A percentile compares a stretch with the other conserved stretches of the same genome.
These are phyloP conservation scores for Russula emetica DNA, from an alignment of 768 basidiomycete genomes.

Conservation along the genomic window DNA sequence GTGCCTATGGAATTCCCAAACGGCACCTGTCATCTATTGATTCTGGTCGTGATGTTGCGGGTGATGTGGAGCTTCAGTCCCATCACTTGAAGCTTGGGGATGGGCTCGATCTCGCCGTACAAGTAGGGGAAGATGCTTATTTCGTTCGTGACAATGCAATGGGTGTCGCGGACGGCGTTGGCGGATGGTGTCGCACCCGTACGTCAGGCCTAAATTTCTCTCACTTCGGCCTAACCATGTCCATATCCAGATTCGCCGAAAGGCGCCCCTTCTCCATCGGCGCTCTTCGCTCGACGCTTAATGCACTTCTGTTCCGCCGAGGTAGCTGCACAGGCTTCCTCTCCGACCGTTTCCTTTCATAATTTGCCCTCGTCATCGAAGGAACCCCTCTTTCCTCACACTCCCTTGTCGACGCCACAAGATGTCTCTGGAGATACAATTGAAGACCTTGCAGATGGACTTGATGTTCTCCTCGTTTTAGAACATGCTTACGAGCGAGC, in stretches of 20 bases:
- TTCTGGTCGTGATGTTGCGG: constrained; percentile 31
- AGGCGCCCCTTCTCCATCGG: constrained; percentile 38
- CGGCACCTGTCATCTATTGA: constrained; percentile 21
- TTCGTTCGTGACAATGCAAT: constrained; percentile 79
- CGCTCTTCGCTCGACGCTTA: constrained; percentile 69
- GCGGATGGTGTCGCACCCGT: constrained; percentile 69
- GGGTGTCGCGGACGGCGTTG: constrained; percentile 94
- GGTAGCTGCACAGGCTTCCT: constrained; percentile 36
- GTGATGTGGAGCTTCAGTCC: constrained; percentile 18
- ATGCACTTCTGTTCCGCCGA: constrained; percentile 84
- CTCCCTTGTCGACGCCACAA: constrained; percentile 35
- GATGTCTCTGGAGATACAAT: constrained; percentile 43
- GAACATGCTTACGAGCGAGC: constrained; percentile 68
- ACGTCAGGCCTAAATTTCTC: constrained; percentile 25
- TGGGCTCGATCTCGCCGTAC: constrained; percentile 52
- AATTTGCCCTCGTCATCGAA: constrained; percentile 6
- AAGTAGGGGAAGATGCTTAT: constrained; percentile 92
- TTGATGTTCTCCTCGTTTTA: constrained; percentile 64
- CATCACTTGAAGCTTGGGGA: constrained; percentile 30
- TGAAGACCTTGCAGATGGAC: constrained; percentile 65
- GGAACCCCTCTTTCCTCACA: not conserved
- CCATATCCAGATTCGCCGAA: constrained; percentile 12
- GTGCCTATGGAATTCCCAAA: constrained; percentile 86
- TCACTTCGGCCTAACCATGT: not conserved
- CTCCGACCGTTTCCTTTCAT: constrained; percentile 23